Evolutionary conservation across 768 basidiomycete genomes (phyloP).

Genomic region (Macrolepiota dolichaula): DNA sequence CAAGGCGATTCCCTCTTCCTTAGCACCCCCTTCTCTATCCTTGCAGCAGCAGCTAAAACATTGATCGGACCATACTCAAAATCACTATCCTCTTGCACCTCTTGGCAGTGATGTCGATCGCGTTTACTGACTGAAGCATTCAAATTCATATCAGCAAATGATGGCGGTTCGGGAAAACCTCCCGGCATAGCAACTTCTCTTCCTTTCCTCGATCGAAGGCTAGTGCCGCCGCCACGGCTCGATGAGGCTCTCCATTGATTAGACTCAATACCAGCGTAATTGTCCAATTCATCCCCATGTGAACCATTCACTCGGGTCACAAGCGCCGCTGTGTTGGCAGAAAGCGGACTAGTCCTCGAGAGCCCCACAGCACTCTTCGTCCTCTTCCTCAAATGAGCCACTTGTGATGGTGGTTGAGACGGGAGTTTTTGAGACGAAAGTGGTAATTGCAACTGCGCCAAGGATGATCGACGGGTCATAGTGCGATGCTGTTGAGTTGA

Average conservation of each 20-base stretch:
- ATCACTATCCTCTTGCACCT: neutral
- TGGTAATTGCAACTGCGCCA: conserved; percentile 1
- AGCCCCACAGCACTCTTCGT: conserved; percentile 3
- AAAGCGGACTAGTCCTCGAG: neutral
- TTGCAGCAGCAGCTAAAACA: conserved; percentile 16
- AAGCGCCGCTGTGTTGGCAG: neutral
- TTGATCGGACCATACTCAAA: neutral
- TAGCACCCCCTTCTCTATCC: conserved; percentile 13
- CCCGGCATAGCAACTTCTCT: neutral
- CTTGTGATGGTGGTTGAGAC: neutral
- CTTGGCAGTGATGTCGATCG: neutral
- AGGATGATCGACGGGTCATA: neutral
- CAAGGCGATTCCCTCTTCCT: conserved; percentile 4
- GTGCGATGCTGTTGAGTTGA: neutral
- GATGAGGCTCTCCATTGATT: conserved; percentile 1
- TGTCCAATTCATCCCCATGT: neutral
- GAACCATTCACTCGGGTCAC: neutral
- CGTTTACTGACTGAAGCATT: neutral
- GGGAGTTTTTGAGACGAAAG: neutral
- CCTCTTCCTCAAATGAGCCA: conserved; percentile 1
- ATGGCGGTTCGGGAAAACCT: neutral
- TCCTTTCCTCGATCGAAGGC: conserved; percentile 5
- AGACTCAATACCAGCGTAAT: neutral
- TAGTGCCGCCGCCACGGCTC: conserved; percentile 8
- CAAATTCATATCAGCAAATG: neutral